Percentiles rank a stretch among this genome's conserved stretches.
These are phyloP conservation scores for Leptoxyphium fumago DNA, from an alignment of 2,329 filamentous ascomycete genomes.

Conservation along the genomic window DNA sequence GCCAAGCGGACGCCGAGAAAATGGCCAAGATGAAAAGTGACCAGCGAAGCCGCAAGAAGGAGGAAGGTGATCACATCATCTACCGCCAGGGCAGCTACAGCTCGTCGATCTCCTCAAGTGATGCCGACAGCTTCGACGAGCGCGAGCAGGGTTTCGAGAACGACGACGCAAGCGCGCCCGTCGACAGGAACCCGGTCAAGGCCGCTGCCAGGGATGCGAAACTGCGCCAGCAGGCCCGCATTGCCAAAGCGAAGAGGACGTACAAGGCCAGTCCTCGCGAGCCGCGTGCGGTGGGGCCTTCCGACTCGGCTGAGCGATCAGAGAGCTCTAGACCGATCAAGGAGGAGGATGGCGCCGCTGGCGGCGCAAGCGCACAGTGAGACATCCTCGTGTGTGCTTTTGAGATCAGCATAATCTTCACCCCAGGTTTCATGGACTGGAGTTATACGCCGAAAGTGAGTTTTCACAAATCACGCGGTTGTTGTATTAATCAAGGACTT, in stretches of 20 bases:
- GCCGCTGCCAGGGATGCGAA: neutral
- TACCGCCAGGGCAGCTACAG: slow-evolving; percentile 38
- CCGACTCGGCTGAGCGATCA: neutral
- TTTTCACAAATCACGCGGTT: too few species aligned
- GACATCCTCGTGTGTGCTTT: too few species aligned
- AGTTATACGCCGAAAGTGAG: too few species aligned
- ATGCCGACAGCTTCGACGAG: slow-evolving; percentile 42
- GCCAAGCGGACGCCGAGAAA: slow-evolving; percentile 53
- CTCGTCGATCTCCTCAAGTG: slow-evolving; percentile 38
- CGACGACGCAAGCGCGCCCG: neutral
- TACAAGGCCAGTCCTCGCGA: neutral
- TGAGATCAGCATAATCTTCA: too few species aligned
- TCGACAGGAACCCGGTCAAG: neutral
- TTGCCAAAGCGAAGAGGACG: neutral
- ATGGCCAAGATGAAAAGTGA: slow-evolving; percentile 61
- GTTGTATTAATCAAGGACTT: too few species aligned
- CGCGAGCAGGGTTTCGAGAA: neutral
- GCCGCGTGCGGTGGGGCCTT: neutral
- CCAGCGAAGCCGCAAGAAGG: slow-evolving; percentile 62
- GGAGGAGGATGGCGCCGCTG: too few species aligned
- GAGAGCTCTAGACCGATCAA: too few species aligned
- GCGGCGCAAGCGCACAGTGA: too few species aligned
- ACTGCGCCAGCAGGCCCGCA: neutral
- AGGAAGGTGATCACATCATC: slow-evolving; percentile 35
- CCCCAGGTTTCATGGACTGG: too few species aligned